Base-by-base conservation (phyloP, 768 basidiomycete genomes). In the Hericium coralloides region DNA sequence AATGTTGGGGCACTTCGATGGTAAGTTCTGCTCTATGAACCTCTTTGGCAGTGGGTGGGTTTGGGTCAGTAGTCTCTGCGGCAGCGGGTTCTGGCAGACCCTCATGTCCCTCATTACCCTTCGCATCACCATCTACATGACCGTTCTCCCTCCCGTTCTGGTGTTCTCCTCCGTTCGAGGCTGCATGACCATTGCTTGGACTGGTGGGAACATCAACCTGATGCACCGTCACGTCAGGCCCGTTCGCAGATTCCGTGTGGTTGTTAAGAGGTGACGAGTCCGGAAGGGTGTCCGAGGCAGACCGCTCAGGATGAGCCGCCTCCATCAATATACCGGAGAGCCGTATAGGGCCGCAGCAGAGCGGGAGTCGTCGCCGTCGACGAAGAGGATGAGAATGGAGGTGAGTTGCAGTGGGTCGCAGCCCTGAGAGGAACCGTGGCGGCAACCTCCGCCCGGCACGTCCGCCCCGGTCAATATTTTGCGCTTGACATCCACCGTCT, bases 261-360 rank as follows among this genome's bases (percentile, higher is more conserved):
- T 61, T 58, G 58, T 65, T 63, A 26, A 58, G 60, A 49, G 66
- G 62, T 18, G 67, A 67, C 14, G 66, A 68, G 8, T 57, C 58
- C 22, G 68, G 66, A 31, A 67, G 52, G 31, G 68, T 63, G 12
- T 66, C 58, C 4, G 65, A 57, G 23, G 58, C 62, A 12, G 67
- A 64, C 26, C 58, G 58, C 43, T 62, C 57, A 22, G 62, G 14
- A 50, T 58, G 60, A 41, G 45, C 61, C 36, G 61, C 55, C 56
- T 54, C 63, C 65, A 67, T 66, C 25, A 60, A 43, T n/a, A 55
- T 12, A 25, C 43, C 38, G 52, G 41, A 15, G 54, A 38, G 57
- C 36, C 49, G 49, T 53, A 12, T 59, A 45, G 31, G 53, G 43
- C 36, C 25, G 45, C 15, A 45, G 39, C 22, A 56, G 36, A 43